Evolutionary conservation across 2,329 filamentous ascomycete species (phyloP), one percentile per base, ranked within the genome.

Genomic region (Scolecobasidium constrictum): DNA sequence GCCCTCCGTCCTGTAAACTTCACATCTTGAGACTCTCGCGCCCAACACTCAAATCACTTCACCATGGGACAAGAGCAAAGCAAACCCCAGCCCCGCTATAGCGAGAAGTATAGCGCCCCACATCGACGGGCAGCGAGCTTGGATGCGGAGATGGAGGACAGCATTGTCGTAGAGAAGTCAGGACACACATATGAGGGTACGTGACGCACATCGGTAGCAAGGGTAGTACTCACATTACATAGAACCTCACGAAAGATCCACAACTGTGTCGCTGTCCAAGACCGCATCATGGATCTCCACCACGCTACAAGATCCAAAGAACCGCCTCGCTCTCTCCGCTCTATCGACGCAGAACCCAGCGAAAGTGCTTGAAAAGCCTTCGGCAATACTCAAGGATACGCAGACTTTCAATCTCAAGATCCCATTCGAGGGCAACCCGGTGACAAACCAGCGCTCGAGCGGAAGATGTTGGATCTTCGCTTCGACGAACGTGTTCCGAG

Each of bases 391-490:
- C 46, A 63, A 72, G 33, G 82, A 92, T 57, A 81, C 77, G 43
- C 86, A 94, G 44, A 73, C 83, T 48, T 94, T 87, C 77, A 93
- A 88, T 56, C 64, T 87, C 58, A 78, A 78, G 59, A 87, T 94
- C 47, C 83, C 86, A 0, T 72, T 84, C 43, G 86, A 94, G 60
- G 87, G 86, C 38, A 73, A 71, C 0, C 87, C 87, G 0, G 81
- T 94, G 48, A 93, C 87, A 0, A 88, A 93, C 59, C 86, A 94
- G 65, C 73, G 81, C 23, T 75, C 75, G 5, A 87, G 82, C 2
- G 87, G 86, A 5, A 73, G 87, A 49, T 94, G 87, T 69, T 94
- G 87, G 87, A 75, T 94, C 48, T 94, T 94, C 53, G 87, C 87
- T 1, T 78, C 83, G 4, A 92, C 85, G n/a, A 94, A 94, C 53